These are phyloP conservation scores for Noccaea caerulescens DNA, from an alignment of 345 rosid genomes.

Conservation along the genomic window DNA sequence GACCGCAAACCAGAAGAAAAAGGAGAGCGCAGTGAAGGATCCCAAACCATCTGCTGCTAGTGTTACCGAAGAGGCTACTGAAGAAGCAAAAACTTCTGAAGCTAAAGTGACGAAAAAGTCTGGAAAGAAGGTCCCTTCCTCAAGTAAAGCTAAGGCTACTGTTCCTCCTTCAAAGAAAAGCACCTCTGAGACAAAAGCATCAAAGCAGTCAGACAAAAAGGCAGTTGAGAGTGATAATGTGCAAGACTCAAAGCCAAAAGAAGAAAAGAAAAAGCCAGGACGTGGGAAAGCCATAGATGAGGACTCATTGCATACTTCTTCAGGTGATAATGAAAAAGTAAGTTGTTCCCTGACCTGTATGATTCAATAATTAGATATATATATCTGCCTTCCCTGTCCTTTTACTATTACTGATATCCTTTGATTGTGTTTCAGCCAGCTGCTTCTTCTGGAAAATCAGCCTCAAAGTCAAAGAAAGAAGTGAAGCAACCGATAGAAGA, in stretches of 20 bases:
- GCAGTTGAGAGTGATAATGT: slow-evolving; percentile 49
- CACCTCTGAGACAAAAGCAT: slow-evolving; percentile 53
- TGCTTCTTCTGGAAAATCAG: slow-evolving; percentile 61
- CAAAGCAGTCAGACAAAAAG: slow-evolving; percentile 58
- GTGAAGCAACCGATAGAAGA: slow-evolving; percentile 54
- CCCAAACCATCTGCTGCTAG: slow-evolving; percentile 47
- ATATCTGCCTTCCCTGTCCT: slow-evolving; percentile 14
- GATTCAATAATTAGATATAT: not conserved
- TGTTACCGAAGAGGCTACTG: slow-evolving; percentile 53
- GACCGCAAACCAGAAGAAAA: slow-evolving; percentile 57
- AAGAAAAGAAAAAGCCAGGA: slow-evolving; percentile 57
- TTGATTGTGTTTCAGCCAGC: slow-evolving; percentile 49
- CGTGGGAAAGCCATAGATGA: slow-evolving; percentile 55
- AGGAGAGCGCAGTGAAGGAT: slow-evolving; percentile 53
- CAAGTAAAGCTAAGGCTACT: slow-evolving; percentile 49
- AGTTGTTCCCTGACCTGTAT: slow-evolving; percentile 18
- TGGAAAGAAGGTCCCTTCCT: slow-evolving; percentile 52
- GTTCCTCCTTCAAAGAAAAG: slow-evolving; percentile 37
- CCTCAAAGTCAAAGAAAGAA: slow-evolving; percentile 53
- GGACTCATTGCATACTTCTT: slow-evolving; percentile 47
- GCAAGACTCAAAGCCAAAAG: slow-evolving; percentile 55
- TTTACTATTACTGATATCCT: slow-evolving; percentile 19
- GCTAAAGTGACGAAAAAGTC: slow-evolving; percentile 49
- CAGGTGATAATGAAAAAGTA: slow-evolving; percentile 64
- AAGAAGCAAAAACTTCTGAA: slow-evolving; percentile 57